Conservation (phyloP, 2,329 filamentous ascomycete species). For the Xylariaceae sp. region DNA sequence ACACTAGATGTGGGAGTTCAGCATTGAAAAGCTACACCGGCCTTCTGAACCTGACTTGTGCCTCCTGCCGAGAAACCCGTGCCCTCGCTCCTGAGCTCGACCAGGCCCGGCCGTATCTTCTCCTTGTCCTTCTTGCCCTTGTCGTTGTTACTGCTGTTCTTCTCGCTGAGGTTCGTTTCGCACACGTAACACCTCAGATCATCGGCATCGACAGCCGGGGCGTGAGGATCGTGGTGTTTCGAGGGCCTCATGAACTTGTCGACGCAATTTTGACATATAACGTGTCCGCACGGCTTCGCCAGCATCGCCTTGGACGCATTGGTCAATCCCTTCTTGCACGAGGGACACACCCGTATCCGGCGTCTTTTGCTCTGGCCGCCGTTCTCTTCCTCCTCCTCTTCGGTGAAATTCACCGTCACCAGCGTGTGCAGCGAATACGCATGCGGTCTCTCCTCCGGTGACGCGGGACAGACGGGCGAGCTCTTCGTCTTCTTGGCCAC, state of each 20-base stretch:
- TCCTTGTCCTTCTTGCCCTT: conserved; percentile 53
- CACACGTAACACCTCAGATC: conserved; percentile 81
- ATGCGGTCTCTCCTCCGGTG: conserved; percentile 67
- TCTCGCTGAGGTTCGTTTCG: conserved; percentile 70
- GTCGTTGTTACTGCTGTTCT: conserved; percentile 42
- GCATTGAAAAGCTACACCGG: conserved; percentile 81
- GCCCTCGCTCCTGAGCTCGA: conserved; percentile 81
- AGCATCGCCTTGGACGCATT: conserved; percentile 84
- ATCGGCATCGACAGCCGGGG: conserved; percentile 37
- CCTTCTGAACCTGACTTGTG: conserved; percentile 75
- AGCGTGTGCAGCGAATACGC: conserved; percentile 77
- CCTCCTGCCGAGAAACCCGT: conserved; percentile 93
- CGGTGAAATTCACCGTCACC: conserved; percentile 74
- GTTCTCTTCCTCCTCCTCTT: conserved; percentile 62
- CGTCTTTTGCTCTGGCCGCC: conserved; percentile 43
- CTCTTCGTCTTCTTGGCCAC: conserved; percentile 66
- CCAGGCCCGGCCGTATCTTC: conserved; percentile 69
- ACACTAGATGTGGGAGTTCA: conserved; percentile 40
- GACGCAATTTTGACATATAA: conserved; percentile 83
- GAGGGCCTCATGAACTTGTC: conserved; percentile 76
- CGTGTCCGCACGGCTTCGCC: conserved; percentile 87
- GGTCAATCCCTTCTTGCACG: conserved; percentile 79
- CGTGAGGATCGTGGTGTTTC: conserved; percentile 58
- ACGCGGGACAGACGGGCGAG: conserved; percentile 76
- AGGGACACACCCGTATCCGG: conserved; percentile 70